Base-by-base conservation (phyloP, 2,329 filamentous ascomycete genomes). In the Coniochaeta sp. region DNA sequence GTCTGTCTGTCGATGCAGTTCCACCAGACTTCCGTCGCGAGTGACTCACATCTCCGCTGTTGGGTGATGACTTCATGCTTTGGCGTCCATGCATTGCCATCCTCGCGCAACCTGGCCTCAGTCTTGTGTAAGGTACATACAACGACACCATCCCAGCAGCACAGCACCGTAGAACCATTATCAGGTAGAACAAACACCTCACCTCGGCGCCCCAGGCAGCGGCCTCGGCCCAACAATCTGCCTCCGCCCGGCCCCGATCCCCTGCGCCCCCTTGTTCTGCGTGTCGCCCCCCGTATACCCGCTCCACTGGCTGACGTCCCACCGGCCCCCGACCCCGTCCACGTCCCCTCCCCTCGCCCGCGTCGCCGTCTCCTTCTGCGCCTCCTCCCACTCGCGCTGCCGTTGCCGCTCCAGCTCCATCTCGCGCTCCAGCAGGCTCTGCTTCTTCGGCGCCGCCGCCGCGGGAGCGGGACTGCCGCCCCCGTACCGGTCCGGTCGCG, bases 181-280 rank as follows among this genome's bases (percentile, higher is more conserved):
- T n/a, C n/a, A n/a, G n/a, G n/a, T n/a, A n/a, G n/a, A n/a, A n/a
- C n/a, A n/a, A n/a, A n/a, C n/a, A n/a, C n/a, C n/a, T 42, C 63
- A 47, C 58, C 54, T 26, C 34, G 54, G 54, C 17, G 65, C 63
- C 28, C 76, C 76, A 38, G 85, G 85, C 66, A 88, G 77, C 55
- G 89, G 88, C 69, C 89, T 79, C 0, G 89, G 89, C 12, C 90
- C 90, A n/a, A 90, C 86, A 72, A 93, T 92, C 76, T 90, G 89
- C 70, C 90, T 82, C 70, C 88, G 79, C 0, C 87, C 87, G 1
- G 87, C 85, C 44, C 90, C 88, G 62, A 88, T 89, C 2, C 87
- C 87, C 63, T 84, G 78, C 2, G 70, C 71, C 1, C 87, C 88
- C 62, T 80, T 81, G 68, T 91, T 92, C 78, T 91, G 86, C 63